Percentiles rank a stretch among this genome's conserved stretches.
phyloP scores from a whole-genome alignment of 2,329 filamentous ascomycete genomes.

The Colletotrichum musicola region DNA sequence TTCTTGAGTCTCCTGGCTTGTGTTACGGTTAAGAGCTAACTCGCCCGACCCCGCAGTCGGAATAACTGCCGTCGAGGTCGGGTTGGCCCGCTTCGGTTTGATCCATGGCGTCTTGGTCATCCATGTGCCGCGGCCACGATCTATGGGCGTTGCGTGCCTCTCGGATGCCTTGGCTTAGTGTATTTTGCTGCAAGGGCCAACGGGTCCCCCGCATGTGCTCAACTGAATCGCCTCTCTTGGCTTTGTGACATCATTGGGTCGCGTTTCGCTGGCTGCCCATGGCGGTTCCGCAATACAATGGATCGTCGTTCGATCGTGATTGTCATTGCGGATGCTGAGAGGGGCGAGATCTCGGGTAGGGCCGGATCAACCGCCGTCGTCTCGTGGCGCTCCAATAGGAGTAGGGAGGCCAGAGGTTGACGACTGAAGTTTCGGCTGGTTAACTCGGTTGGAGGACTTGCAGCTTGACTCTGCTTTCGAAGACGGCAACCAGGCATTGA shows the following conservation, averaged over 20 bases:
- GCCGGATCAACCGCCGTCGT: too few relatives aligned
- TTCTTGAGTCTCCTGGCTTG: background rate
- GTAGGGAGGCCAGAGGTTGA: too few relatives aligned
- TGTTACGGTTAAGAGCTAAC: background rate
- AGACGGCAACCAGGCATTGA: too few relatives aligned
- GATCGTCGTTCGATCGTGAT: background rate
- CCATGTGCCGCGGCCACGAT: background rate
- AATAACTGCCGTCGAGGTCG: slow-evolving; percentile 1
- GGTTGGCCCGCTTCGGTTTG: slow-evolving; percentile 26
- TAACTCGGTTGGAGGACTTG: too few relatives aligned
- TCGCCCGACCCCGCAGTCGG: slow-evolving; percentile 1
- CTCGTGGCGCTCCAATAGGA: too few relatives aligned
- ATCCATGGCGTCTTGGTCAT: slow-evolving; percentile 2
- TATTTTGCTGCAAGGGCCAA: background rate
- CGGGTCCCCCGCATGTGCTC: background rate
- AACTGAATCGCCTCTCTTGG: background rate
- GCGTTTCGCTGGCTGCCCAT: background rate
- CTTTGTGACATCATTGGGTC: background rate
- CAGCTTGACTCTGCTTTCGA: too few relatives aligned
- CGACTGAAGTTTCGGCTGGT: too few relatives aligned
- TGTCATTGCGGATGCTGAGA: background rate
- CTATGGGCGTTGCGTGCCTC: background rate
- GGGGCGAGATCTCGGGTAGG: background rate
- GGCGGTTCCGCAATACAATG: background rate
- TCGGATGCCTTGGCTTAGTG: background rate